Conservation (phyloP, 768 basidiomycete genomes). For the Rhodotorula babjevae region DNA sequence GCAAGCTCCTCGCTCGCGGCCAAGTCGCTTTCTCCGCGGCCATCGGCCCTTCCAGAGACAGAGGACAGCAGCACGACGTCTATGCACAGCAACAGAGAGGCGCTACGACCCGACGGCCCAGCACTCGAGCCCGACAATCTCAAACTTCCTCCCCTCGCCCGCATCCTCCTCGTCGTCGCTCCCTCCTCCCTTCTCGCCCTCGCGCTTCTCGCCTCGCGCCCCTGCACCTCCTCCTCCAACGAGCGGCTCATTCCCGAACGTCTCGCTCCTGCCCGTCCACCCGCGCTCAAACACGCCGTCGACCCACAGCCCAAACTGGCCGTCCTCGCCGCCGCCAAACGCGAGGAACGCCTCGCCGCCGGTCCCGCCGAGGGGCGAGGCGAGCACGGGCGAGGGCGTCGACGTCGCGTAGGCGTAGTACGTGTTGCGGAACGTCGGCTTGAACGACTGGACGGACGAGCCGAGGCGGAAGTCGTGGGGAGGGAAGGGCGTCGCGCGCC, state of each 20-base stretch:
- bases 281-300: conserved; percentile 76
- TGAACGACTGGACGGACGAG: conserved; percentile 58
- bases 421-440: conserved; percentile 81
- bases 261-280: conserved; percentile 75
- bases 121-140: conserved; percentile 85
- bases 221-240: neutral
- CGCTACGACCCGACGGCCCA: conserved; percentile 65
- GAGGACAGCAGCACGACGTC: too few relatives aligned
- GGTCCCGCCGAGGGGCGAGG: conserved; percentile 51
- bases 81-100: too few relatives aligned
- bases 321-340: conserved; percentile 56
- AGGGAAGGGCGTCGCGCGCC: conserved; percentile 51
- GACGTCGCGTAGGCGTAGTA: conserved; percentile 78
- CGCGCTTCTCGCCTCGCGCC: too few relatives aligned
- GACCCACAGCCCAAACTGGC: conserved; percentile 81
- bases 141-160: conserved; percentile 61
- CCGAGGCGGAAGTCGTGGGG: conserved; percentile 38
- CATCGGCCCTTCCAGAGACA: too few relatives aligned
- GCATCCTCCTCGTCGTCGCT: conserved; percentile 41
- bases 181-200: too few relatives aligned
- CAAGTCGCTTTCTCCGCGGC: too few relatives aligned
- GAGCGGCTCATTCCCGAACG: conserved; percentile 69
- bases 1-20: too few relatives aligned
- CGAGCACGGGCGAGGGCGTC: conserved; percentile 56
- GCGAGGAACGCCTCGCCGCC: conserved; percentile 11